Conservation (phyloP, 805 yeast genomes). For the Schwanniomyces polymorphus region DNA sequence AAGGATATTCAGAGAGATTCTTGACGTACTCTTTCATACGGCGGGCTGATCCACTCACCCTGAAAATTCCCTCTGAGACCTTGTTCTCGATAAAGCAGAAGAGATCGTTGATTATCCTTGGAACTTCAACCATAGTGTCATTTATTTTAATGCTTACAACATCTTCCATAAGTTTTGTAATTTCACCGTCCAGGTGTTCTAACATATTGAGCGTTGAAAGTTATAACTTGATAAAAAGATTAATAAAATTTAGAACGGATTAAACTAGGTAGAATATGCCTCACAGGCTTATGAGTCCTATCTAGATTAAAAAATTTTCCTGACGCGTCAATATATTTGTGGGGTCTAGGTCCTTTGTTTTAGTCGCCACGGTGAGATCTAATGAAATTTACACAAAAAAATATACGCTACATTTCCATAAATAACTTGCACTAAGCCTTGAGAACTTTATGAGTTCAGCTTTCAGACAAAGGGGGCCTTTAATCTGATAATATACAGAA, state of each 20-base stretch:
- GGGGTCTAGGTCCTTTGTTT: background rate
- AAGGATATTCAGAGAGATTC: constrained; percentile 9
- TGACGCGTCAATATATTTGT: background rate
- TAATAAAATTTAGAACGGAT: background rate
- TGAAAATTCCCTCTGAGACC: constrained; percentile 27
- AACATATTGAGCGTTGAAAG: background rate
- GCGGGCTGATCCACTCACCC: constrained; percentile 30
- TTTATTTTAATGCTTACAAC: background rate
- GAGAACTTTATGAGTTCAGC: too few species aligned
- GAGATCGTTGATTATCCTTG: constrained; percentile 19
- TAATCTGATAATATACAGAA: too few species aligned
- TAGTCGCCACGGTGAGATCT: background rate
- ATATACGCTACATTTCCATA: background rate
- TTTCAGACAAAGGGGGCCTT: too few species aligned
- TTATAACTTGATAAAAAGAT: background rate
- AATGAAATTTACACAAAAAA: background rate
- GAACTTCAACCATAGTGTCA: constrained; percentile 11
- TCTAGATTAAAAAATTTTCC: background rate
- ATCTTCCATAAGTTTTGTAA: background rate
- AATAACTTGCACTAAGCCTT: too few species aligned
- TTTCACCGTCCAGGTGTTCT: background rate
- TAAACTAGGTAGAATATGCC: background rate
- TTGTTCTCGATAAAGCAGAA: constrained; percentile 17
- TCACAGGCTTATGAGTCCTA: background rate
- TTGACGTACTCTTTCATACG: constrained; percentile 20